Evolutionary conservation across 2,329 filamentous ascomycete species (phyloP).

Genomic region (Nakataea oryzae): DNA sequence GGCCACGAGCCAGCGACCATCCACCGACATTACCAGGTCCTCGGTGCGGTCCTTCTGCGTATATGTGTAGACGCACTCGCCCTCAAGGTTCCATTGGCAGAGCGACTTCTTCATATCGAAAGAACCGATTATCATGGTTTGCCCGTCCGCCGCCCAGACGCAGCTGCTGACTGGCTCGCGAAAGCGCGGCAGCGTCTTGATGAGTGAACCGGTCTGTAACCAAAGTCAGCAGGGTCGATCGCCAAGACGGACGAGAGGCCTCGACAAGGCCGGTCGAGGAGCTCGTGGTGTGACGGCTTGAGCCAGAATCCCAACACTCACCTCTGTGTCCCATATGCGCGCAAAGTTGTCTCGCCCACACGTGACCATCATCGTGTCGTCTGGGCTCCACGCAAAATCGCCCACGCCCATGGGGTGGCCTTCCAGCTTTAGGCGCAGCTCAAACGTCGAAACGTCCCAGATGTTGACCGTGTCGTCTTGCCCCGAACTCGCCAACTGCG

Average conservation of each 20-base stretch:
- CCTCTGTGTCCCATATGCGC: slow-evolving; percentile 63
- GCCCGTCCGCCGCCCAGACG: slow-evolving; percentile 74
- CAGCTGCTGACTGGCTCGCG: slow-evolving; percentile 80
- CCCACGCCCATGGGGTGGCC: slow-evolving; percentile 64
- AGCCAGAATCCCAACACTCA: slow-evolving; percentile 26
- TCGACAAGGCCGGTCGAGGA: background rate
- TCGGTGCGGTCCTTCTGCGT: slow-evolving; percentile 64
- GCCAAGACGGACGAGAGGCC: background rate
- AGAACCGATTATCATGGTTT: slow-evolving; percentile 69
- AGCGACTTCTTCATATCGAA: slow-evolving; percentile 59
- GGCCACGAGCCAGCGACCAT: slow-evolving; percentile 71
- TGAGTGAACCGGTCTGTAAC: slow-evolving; percentile 47
- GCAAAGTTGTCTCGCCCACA: slow-evolving; percentile 69
- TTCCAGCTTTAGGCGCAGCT: slow-evolving; percentile 48
- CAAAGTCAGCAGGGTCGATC: background rate
- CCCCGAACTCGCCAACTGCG: slow-evolving; percentile 72
- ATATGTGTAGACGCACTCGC: slow-evolving; percentile 55
- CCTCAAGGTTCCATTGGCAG: slow-evolving; percentile 59
- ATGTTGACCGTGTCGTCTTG: slow-evolving; percentile 66
- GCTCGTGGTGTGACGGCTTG: background rate
- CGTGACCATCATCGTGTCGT: slow-evolving; percentile 76
- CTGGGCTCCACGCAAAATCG: slow-evolving; percentile 83
- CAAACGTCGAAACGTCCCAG: slow-evolving; percentile 67
- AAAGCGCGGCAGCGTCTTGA: slow-evolving; percentile 58
- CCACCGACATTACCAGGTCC: slow-evolving; percentile 71